Base-by-base conservation (phyloP, 306 rosid species). In the Parietaria judaica region DNA sequence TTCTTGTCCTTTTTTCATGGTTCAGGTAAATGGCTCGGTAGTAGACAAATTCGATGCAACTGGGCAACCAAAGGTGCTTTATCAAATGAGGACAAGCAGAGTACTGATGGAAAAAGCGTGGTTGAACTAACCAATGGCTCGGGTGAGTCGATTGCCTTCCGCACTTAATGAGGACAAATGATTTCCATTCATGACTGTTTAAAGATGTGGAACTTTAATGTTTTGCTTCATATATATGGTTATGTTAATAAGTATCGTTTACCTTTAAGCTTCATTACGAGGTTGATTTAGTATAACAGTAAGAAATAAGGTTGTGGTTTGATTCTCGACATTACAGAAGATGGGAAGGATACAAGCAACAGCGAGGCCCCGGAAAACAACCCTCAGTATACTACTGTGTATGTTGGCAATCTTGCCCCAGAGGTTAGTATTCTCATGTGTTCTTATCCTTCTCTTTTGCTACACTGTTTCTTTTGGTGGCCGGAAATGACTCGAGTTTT, bases 41-140 rank as follows among this genome's bases (percentile, higher is more conserved):
- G 96, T 67, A 80, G 99, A 64, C 99, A 88, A 74, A 92, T 88
- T 64, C 95, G 95, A 16, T 92, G 96, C 70, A 92, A 92, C 76
- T 92, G 99, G 99, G 99, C 99, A 54, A 82, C 94, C 46, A 92
- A 92, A 78, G 99, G 96, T 72, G 96, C 99, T 63, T 85, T 66
- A 16, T 56, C 85, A 45, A 86, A 38, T 60, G 99, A 88, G 41
- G 99, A 92, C 70, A 88, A 84, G 78, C 88, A 76, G 78, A 84
- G 67, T 69, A 75, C 90, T 56, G 99, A 92, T 38, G 63, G 78
- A 34, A 92, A 92, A 73, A 86, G 88, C 65, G 86, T 88, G 61
- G 94, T 87, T 58, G 99, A 92, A 78, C 85, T 88, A 51, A 84
- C 94, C 66, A 92, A 79, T 71, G 96, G 90, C 16, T 82, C 99